phyloP scores from a whole-genome alignment of 2,329 filamentous ascomycete species.

The Claviceps lovelessii region DNA sequence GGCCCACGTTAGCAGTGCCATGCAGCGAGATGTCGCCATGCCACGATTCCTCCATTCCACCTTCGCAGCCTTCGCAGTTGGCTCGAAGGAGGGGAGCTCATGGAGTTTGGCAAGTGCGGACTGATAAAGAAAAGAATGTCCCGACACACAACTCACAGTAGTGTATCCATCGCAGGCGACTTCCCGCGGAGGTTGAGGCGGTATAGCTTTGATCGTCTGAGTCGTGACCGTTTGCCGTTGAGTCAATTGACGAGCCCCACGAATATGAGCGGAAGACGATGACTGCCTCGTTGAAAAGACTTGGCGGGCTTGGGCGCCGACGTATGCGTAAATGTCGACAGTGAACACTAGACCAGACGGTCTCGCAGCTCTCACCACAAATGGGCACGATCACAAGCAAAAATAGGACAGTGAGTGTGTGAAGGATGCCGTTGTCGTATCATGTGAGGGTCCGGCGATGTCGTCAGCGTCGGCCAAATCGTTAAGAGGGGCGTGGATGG shows the following conservation, averaged over 20 bases:
- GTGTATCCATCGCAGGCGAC: conserved; percentile 38
- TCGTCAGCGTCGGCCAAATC: neutral
- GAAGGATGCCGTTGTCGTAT: neutral
- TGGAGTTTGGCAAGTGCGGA: neutral
- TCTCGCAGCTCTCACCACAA: neutral
- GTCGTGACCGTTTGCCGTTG: neutral
- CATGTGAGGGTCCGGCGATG: neutral
- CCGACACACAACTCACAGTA: conserved; percentile 36
- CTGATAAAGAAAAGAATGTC: neutral
- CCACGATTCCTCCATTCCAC: neutral
- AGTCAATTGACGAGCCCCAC: neutral
- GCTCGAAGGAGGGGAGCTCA: neutral
- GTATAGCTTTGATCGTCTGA: neutral
- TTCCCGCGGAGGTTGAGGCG: neutral
- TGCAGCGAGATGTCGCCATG: neutral
- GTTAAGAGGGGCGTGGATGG: neutral
- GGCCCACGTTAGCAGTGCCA: conserved; percentile 1
- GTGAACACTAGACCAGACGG: no score
- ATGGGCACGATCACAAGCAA: no score
- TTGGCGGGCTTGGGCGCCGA: neutral
- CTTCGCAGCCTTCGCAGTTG: neutral
- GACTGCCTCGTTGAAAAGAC: neutral
- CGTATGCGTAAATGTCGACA: neutral
- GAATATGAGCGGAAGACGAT: neutral
- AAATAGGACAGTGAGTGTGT: no score